Conservation (phyloP, 805 yeast species). For the Saturnispora galanensis region DNA sequence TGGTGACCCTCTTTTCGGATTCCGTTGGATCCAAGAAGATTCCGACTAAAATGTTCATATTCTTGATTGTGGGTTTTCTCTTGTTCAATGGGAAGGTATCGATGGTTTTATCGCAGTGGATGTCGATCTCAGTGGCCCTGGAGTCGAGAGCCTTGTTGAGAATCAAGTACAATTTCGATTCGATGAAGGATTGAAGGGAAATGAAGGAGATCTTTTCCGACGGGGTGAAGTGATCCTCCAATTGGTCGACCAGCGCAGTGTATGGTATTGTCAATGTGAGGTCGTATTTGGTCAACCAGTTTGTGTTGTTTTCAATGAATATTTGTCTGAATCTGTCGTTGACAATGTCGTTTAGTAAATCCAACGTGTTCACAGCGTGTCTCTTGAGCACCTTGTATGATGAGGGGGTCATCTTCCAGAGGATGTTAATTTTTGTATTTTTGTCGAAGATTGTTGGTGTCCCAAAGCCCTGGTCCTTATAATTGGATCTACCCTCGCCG, state of each 20-base stretch:
- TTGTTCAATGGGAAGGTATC: conserved; percentile 34
- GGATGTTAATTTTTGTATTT: conserved; percentile 62
- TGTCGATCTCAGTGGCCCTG: conserved; percentile 32
- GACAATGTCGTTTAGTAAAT: conserved; percentile 64
- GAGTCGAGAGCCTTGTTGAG: conserved; percentile 49
- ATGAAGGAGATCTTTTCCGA: conserved; percentile 62
- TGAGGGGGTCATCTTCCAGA: conserved; percentile 70
- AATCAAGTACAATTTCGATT: conserved; percentile 49
- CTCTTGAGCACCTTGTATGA: conserved; percentile 53
- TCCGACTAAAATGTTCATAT: conserved; percentile 41
- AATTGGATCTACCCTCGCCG: conserved; percentile 36
- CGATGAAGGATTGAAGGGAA: conserved; percentile 56
- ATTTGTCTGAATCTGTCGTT: conserved; percentile 75
- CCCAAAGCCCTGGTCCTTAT: conserved; percentile 47
- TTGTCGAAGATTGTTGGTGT: conserved; percentile 73
- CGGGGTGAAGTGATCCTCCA: conserved; percentile 45
- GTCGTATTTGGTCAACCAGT: conserved; percentile 57
- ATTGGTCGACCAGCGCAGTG: conserved; percentile 30
- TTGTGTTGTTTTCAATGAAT: conserved; percentile 51
- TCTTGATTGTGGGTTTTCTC: conserved; percentile 40
- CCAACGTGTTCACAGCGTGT: conserved; percentile 60
- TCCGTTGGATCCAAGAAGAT: conserved; percentile 59
- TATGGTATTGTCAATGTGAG: conserved; percentile 44
- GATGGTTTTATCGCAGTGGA: conserved; percentile 17
- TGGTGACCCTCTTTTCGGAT: conserved; percentile 73